Evolutionary conservation across 1,284 basidiomycete species (phyloP), one percentile per base, ranked within the genome.

Genomic region (Ceratobasidium sp.): DNA sequence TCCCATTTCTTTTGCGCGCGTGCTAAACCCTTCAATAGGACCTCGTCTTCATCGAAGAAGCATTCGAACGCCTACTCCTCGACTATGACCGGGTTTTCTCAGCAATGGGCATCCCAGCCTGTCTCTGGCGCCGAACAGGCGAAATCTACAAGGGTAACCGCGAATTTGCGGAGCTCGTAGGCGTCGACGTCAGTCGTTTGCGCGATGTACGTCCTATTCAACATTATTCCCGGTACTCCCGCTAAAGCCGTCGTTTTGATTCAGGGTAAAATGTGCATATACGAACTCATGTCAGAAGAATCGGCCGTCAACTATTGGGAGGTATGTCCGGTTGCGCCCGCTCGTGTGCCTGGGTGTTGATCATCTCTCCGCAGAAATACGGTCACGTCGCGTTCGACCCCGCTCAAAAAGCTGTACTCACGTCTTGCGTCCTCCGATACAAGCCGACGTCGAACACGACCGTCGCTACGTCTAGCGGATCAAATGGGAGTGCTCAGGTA

Each of bases 111-210:
- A 96, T 99, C 10, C 98, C 98, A 0, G 96, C 96, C 0, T 99
- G 97, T 81, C 89, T 99, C 6, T 99, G 97, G 98, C 88, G 97
- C 41, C 87, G 97, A 65, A 99, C 97, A 1, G 98, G 98, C 35
- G 97, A 99, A 86, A 99, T 99, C 79, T 98, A 99, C 88, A 99
- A 97, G 86, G 97, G 92, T 54, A 99, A 99, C 83, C 91, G 95
- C 79, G 96, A 98, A 85, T 97, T 97, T 84, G 92, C 94, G 3
- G 94, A 96, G 81, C 86, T 97, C 1, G 92, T 96, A 20, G 94
- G 95, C 1, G 89, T 96, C 1, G 93, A 95, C 79, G 93, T 94
- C 41, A 90, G 91, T 80, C 91, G 92, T 89, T 88, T 95, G 83
- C 90, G 94, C 20, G 94, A 96, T 79, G 94, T 92, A 81, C 82